Evolutionary conservation across 305 asterid genomes (phyloP), one percentile per base, ranked within the genome.

Genomic region (Solanum aculeatissimum): DNA sequence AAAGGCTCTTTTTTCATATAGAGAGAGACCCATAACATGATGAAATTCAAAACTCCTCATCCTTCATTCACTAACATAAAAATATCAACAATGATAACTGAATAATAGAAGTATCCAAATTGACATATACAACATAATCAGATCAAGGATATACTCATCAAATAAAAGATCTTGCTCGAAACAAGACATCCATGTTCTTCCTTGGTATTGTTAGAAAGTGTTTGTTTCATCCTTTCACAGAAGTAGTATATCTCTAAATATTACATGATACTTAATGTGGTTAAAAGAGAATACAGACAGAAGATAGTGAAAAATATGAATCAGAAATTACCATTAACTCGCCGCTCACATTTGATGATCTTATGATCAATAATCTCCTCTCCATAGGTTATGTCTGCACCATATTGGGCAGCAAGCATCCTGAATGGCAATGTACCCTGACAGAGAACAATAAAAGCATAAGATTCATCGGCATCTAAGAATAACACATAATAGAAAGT

Each of bases 301-400:
- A 12, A 40, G 53, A 21, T 16, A 1, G 11, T n/a, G 2, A 19
- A 40, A 70, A n/a, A 3, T 43, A 51, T 51, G 47, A 77, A 51
- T 7, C 53, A 29, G 32, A 77, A 51, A 77, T 43, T 86, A 94
- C 97, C 96, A 86, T 95, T 95, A 83, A 92, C 68, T 83, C 91
- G 89, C 11, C 97, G 92, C 77, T 94, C 95, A 84, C 99, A 94
- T 91, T 94, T 95, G 86, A 95, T 91, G 82, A 94, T 84, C 84
- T 93, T 95, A 88, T 93, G 99, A 84, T 95, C 99, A 85, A 94
- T 95, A 88, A 95, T 94, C 91, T 95, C 99, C 90, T 95, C 99
- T 19, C 97, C 95, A 15, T 94, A 95, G 35, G 97, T 92, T 81
- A 95, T 91, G 82, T 94, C 93, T 2, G 98, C 98, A 43, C 98